These are phyloP conservation scores for Vanrija pseudolonga DNA, from an alignment of 1,284 basidiomycete species.

Conservation along the genomic window DNA sequence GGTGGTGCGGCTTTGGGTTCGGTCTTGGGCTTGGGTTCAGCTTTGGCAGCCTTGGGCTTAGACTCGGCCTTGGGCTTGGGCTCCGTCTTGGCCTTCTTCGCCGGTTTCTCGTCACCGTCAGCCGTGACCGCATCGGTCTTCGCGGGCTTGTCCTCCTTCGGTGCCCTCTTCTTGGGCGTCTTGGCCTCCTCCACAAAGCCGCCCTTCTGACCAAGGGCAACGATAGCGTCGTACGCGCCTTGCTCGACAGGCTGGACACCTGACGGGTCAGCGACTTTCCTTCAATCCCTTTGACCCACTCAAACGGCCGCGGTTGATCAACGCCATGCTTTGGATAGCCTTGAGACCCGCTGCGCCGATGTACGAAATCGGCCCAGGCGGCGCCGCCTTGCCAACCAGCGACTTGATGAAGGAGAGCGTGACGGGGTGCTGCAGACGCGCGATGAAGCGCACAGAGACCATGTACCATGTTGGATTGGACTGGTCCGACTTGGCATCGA, in stretches of 20 bases:
- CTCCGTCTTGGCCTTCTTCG: constrained; percentile 4
- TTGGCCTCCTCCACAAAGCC: constrained; percentile 36
- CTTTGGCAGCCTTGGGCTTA: constrained; percentile 7
- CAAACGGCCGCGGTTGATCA: constrained; percentile 77
- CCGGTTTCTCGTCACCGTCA: neutral
- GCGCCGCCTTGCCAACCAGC: constrained; percentile 53
- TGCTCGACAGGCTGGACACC: constrained; percentile 65
- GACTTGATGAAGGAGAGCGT: constrained; percentile 71
- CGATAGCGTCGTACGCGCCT: constrained; percentile 66
- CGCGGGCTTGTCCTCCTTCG: neutral
- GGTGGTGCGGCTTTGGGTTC: too few species aligned
- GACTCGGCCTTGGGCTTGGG: constrained; percentile 13
- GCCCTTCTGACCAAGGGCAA: constrained; percentile 65
- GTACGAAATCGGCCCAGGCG: constrained; percentile 61
- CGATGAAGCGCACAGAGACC: constrained; percentile 69
- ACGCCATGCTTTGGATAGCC: constrained; percentile 64
- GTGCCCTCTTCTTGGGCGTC: neutral
- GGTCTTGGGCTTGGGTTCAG: neutral
- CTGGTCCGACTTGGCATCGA: constrained; percentile 74
- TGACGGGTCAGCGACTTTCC: constrained; percentile 10
- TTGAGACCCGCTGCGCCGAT: constrained; percentile 60
- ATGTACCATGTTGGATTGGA: constrained; percentile 87
- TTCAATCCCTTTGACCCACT: constrained; percentile 56
- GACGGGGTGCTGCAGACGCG: constrained; percentile 68
- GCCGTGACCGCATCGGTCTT: constrained; percentile 5